Evolutionary conservation across 2,329 filamentous ascomycete species (phyloP).

Genomic region (Aureobasidium leucospermi): DNA sequence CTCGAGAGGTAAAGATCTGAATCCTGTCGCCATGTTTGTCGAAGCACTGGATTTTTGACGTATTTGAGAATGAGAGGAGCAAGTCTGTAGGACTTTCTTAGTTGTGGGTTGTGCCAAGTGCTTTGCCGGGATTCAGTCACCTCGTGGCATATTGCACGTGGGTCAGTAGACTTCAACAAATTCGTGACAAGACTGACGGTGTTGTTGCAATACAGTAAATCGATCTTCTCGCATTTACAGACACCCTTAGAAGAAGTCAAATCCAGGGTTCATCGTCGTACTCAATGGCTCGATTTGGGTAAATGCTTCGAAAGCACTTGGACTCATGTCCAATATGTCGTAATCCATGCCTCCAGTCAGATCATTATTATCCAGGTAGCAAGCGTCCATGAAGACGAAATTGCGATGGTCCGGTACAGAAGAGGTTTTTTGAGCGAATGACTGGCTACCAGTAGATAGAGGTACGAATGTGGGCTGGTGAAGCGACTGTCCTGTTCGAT

Average conservation of each 20-base stretch:
- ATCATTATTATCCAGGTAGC: not conserved
- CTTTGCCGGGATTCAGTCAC: no score
- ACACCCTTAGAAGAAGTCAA: not conserved
- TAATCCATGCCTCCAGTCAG: not conserved
- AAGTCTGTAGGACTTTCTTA: no score
- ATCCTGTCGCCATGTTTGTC: not conserved
- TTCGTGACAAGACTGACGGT: no score
- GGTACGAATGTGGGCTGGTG: not conserved
- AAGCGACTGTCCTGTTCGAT: not conserved
- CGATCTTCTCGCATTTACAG: no score
- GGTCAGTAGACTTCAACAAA: no score
- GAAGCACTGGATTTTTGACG: no score
- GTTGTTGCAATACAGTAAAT: no score
- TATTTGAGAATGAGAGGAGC: no score
- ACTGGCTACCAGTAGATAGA: not conserved
- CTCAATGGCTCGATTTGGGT: not conserved
- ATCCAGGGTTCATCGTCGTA: not conserved
- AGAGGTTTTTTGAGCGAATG: not conserved
- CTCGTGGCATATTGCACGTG: no score
- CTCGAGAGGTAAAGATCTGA: not conserved
- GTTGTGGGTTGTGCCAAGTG: no score
- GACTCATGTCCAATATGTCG: not conserved
- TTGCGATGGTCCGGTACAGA: not conserved
- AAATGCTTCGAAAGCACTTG: not conserved
- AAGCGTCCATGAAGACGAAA: not conserved